Evolutionary conservation across 768 basidiomycete genomes (phyloP).

Genomic region (Kockovaella imperatae): DNA sequence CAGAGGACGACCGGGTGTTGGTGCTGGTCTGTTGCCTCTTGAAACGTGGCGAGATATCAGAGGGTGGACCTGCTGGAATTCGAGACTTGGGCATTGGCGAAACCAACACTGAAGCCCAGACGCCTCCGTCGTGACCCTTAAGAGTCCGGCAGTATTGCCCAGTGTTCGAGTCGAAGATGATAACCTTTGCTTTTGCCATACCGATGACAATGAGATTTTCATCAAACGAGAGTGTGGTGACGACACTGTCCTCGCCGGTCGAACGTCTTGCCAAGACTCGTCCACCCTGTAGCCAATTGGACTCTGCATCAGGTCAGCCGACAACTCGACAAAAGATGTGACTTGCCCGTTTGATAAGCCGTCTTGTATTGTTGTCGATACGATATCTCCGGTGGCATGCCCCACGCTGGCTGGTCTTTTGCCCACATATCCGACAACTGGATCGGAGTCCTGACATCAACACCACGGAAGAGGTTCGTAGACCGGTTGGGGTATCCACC

Average conservation of each 20-base stretch:
- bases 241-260: slow-evolving; percentile 56
- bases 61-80: too few species aligned
- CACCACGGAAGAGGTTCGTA: neutral
- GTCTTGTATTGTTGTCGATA: slow-evolving; percentile 65
- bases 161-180: slow-evolving; percentile 71
- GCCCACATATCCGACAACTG: too few species aligned
- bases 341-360: slow-evolving; percentile 63
- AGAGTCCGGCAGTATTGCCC: slow-evolving; percentile 71
- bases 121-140: slow-evolving; percentile 76
- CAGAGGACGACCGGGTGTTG: too few species aligned
- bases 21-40: too few species aligned
- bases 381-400: slow-evolving; percentile 40
- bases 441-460: neutral
- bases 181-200: slow-evolving; percentile 74
- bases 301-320: slow-evolving; percentile 49
- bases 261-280: slow-evolving; percentile 59
- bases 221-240: slow-evolving; percentile 82
- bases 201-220: slow-evolving; percentile 77
- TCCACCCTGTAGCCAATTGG: slow-evolving; percentile 73
- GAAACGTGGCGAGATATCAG: too few species aligned
- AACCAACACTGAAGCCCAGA: slow-evolving; percentile 82
- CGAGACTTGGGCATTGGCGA: slow-evolving; percentile 49
- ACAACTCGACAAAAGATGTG: neutral
- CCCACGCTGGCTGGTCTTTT: too few species aligned
- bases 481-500: too few species aligned